phyloP scores from a whole-genome alignment of 1,284 basidiomycete species.

The Thecaphora thlaspeos region DNA sequence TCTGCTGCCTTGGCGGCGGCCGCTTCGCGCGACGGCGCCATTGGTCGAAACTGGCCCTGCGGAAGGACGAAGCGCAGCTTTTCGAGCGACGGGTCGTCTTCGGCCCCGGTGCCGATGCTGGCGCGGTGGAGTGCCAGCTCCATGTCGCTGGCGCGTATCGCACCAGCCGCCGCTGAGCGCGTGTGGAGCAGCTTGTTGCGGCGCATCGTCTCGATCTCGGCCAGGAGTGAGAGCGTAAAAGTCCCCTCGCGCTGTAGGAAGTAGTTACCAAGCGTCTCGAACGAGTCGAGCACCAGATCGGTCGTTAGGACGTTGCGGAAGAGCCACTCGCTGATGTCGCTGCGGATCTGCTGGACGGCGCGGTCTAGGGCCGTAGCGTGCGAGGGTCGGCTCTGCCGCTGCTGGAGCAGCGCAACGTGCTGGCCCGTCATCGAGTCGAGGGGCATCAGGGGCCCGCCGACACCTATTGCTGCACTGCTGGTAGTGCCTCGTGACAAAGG shows the following conservation, averaged over 20 bases:
- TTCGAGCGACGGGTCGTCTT: slow-evolving; percentile 40
- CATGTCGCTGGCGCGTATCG: slow-evolving; percentile 35
- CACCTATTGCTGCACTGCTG: neutral
- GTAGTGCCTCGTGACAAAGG: neutral
- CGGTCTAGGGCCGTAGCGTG: slow-evolving; percentile 11
- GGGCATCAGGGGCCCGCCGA: slow-evolving; percentile 1
- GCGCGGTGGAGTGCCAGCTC: slow-evolving; percentile 38
- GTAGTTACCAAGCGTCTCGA: slow-evolving; percentile 65
- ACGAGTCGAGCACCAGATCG: slow-evolving; percentile 74
- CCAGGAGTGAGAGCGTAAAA: slow-evolving; percentile 69
- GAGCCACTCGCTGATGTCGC: slow-evolving; percentile 79
- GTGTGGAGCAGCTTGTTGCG: slow-evolving; percentile 49
- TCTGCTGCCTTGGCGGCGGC: slow-evolving; percentile 3
- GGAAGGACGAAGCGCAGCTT: slow-evolving; percentile 25
- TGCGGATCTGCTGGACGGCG: slow-evolving; percentile 65
- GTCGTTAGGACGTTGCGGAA: slow-evolving; percentile 84
- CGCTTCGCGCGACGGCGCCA: slow-evolving; percentile 12
- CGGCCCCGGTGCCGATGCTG: slow-evolving; percentile 31
- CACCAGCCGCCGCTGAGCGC: slow-evolving; percentile 67
- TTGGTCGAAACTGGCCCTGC: slow-evolving; percentile 24
- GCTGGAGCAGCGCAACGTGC: slow-evolving; percentile 21
- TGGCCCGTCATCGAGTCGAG: slow-evolving; percentile 22
- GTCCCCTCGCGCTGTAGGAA: slow-evolving; percentile 85
- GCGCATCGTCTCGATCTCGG: slow-evolving; percentile 73
- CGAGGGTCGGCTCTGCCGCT: slow-evolving; percentile 19